Percentiles rank a stretch among this genome's conserved stretches.
These are phyloP conservation scores for Eimeria brunetti DNA, from an alignment of 169 alveolate species.

Conservation along the genomic window DNA sequence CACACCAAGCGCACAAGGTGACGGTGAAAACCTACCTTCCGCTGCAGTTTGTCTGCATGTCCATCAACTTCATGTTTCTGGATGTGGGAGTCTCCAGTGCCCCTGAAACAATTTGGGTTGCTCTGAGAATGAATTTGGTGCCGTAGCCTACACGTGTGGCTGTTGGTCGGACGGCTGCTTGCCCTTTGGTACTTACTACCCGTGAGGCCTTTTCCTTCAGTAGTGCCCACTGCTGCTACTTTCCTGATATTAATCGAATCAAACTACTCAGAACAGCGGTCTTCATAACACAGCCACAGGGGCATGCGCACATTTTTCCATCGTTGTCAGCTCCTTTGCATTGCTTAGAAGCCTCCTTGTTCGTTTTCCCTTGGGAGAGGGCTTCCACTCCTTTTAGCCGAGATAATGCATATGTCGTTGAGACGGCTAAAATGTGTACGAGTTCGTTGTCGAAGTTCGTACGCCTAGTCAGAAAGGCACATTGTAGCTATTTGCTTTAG, in stretches of 20 bases:
- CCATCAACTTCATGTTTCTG: too few relatives aligned
- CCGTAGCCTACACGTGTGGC: too few relatives aligned
- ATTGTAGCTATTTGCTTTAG: too few relatives aligned
- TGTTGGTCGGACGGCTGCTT: background rate
- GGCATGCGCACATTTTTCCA: background rate
- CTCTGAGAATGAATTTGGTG: too few relatives aligned
- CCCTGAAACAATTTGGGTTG: too few relatives aligned
- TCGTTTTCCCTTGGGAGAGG: background rate
- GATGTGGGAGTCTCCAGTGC: too few relatives aligned
- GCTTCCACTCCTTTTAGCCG: background rate
- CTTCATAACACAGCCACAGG: background rate
- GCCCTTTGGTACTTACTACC: background rate
- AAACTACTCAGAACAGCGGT: background rate
- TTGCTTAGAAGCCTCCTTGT: background rate
- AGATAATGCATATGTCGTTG: background rate
- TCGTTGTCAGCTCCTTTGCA: background rate
- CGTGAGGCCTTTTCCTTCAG: too few relatives aligned
- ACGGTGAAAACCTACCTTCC: too few relatives aligned
- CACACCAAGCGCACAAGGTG: too few relatives aligned
- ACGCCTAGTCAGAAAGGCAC: too few relatives aligned
- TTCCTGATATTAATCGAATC: background rate
- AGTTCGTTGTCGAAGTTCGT: too few relatives aligned
- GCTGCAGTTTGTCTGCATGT: too few relatives aligned
- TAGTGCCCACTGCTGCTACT: background rate
- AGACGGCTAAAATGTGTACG: background rate